phyloP scores from a whole-genome alignment of 768 basidiomycete genomes.

The Auricularia cornea region DNA sequence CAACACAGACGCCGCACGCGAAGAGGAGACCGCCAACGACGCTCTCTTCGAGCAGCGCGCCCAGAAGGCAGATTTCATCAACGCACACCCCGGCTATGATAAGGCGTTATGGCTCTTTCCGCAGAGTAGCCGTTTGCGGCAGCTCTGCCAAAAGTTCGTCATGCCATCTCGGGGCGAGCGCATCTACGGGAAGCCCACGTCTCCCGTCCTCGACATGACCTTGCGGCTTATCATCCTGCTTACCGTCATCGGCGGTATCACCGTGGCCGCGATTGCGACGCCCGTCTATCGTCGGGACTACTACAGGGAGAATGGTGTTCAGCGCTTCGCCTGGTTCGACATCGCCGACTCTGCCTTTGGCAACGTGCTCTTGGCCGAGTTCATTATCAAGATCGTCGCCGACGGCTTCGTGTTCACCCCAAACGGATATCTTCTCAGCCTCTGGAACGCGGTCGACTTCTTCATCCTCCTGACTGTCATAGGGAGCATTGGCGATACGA shows the following conservation, averaged over 20 bases:
- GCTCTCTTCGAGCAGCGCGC: constrained; percentile 61
- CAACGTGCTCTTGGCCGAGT: constrained; percentile 66
- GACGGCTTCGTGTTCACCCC: constrained; percentile 89
- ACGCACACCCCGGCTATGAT: constrained; percentile 82
- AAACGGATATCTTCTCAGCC: constrained; percentile 82
- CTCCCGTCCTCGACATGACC: constrained; percentile 53
- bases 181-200: constrained; percentile 69
- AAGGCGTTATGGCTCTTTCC: constrained; percentile 84
- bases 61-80: constrained; percentile 79
- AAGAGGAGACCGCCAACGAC: constrained; percentile 50
- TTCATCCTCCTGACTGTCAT: constrained; percentile 72
- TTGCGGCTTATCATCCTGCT: constrained; percentile 70
- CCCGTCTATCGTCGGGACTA: constrained; percentile 75
- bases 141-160: constrained; percentile 73
- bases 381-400: constrained; percentile 82
- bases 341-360: constrained; percentile 69
- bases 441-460: constrained; percentile 91
- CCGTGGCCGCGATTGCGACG: constrained; percentile 76
- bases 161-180: constrained; percentile 78
- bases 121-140: constrained; percentile 66
- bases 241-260: constrained; percentile 72
- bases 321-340: constrained; percentile 81
- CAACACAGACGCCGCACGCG: constrained; percentile 37
- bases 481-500: constrained; percentile 60
- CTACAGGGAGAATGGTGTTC: constrained; percentile 47